These are phyloP conservation scores for Elaeis oleifera DNA, from an alignment of 202 grass and related monocot species.

Conservation along the genomic window DNA sequence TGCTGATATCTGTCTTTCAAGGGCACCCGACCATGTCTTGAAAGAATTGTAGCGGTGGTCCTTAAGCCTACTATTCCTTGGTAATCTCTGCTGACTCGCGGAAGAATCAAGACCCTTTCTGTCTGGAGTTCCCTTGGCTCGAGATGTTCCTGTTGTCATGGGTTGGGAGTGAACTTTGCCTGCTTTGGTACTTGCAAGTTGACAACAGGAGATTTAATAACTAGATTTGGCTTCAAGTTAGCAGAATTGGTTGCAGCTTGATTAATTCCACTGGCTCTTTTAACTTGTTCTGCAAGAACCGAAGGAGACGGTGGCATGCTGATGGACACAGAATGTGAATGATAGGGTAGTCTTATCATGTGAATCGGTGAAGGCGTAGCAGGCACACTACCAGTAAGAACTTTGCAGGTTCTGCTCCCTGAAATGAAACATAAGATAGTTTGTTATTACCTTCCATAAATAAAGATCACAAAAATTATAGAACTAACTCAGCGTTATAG, in stretches of 20 bases:
- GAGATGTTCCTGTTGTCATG: neutral
- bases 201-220: neutral
- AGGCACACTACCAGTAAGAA: neutral
- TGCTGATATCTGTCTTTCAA: neutral
- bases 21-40: conserved; percentile 4
- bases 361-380: neutral
- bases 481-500: neutral
- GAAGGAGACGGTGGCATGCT: conserved; percentile 10
- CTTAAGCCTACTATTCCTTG: neutral
- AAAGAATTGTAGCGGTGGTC: neutral
- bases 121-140: neutral
- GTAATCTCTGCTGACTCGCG: neutral
- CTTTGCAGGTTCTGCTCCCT: neutral
- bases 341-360: neutral
- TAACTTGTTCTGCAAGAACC: neutral
- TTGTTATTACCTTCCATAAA: neutral
- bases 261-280: neutral
- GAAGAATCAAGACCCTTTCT: no score
- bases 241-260: neutral
- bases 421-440: neutral
- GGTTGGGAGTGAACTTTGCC: conserved; percentile 9
- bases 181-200: neutral
- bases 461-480: neutral
- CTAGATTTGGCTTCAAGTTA: neutral
- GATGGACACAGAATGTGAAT: conserved; percentile 5